These are phyloP conservation scores for Puccinia coronata DNA, from an alignment of 1,284 basidiomycete species.

Conservation along the genomic window DNA sequence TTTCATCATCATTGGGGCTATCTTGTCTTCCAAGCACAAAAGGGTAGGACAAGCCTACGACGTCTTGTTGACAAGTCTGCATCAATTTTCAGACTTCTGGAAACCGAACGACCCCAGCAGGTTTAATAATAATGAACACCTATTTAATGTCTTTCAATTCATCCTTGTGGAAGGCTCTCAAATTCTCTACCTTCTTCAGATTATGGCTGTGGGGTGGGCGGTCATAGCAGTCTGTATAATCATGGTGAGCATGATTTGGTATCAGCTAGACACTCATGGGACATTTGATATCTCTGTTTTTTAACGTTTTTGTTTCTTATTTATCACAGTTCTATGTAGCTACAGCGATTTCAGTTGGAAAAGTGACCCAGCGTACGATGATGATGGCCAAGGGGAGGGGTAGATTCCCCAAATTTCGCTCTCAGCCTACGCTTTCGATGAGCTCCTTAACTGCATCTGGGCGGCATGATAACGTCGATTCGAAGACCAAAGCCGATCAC, in stretches of 20 bases:
- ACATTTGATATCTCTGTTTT: background rate
- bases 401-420: background rate
- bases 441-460: background rate
- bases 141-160: background rate
- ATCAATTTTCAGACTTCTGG: background rate
- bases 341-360: background rate
- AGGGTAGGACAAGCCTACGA: background rate
- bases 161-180: background rate
- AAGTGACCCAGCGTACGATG: background rate
- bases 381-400: background rate
- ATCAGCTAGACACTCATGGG: background rate
- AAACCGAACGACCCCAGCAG: background rate
- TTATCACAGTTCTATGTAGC: background rate
- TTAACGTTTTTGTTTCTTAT: background rate
- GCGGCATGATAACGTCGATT: background rate
- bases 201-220: conserved; percentile 8
- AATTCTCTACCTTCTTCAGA: background rate
- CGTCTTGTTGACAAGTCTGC: background rate
- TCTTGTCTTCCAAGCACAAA: background rate
- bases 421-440: background rate
- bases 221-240: background rate
- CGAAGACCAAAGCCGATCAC: background rate
- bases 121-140: background rate
- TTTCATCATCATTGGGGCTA: background rate
- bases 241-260: background rate